Evolutionary conservation across 768 basidiomycete genomes (phyloP).

Genomic region (Suillus tomentosus): DNA sequence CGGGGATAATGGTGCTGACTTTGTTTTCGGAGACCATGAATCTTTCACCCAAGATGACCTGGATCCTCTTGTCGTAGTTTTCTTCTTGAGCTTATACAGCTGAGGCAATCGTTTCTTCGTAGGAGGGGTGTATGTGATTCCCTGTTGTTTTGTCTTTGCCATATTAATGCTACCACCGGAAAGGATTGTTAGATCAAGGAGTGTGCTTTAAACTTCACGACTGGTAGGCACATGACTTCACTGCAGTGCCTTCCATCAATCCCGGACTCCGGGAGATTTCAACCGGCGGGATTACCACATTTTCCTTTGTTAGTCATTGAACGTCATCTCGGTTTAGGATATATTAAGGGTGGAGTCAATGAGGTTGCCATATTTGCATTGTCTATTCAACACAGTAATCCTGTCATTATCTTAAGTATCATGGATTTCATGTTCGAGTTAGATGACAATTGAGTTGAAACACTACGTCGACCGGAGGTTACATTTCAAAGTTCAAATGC

Average conservation of each 20-base stretch:
- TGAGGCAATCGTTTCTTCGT: not conserved
- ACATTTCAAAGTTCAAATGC: slow-evolving; percentile 1
- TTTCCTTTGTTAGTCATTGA: too few relatives aligned
- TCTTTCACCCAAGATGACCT: slow-evolving; percentile 4
- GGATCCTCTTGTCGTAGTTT: not conserved
- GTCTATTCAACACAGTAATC: not conserved
- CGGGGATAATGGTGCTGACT: not conserved
- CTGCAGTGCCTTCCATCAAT: too few relatives aligned
- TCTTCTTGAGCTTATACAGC: slow-evolving; percentile 1
- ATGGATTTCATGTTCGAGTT: not conserved
- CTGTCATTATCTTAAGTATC: not conserved
- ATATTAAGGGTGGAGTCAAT: not conserved
- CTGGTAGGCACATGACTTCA: too few relatives aligned
- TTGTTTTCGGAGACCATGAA: not conserved
- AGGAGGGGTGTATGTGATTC: not conserved
- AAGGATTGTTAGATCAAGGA: too few relatives aligned
- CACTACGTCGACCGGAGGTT: not conserved
- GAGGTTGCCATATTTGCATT: slow-evolving; percentile 3
- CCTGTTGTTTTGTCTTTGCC: not conserved
- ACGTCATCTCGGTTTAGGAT: not conserved
- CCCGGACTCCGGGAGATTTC: not conserved
- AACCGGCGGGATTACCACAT: not conserved
- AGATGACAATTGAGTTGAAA: not conserved
- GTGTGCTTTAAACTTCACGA: too few relatives aligned
- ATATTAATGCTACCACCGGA: not conserved